phyloP scores from a whole-genome alignment of 2,329 filamentous ascomycete genomes.

The Xylariaceae sp. region DNA sequence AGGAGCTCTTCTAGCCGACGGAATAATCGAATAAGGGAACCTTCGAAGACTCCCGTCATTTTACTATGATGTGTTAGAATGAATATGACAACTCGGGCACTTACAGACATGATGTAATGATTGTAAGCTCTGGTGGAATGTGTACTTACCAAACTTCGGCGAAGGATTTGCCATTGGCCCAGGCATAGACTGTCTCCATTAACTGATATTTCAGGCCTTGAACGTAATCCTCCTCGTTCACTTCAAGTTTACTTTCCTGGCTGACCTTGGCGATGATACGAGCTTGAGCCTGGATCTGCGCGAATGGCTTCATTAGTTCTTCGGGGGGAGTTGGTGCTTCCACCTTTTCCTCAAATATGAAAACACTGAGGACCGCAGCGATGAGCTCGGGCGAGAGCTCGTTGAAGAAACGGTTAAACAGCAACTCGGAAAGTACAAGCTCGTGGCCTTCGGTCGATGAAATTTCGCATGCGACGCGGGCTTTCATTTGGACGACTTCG shows the following conservation, averaged over 20 bases:
- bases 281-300: constrained; percentile 82
- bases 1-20: constrained; percentile 89
- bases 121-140: not conserved
- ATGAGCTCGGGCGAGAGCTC: constrained; percentile 83
- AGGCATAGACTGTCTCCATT: constrained; percentile 92
- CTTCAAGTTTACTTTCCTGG: constrained; percentile 83
- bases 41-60: constrained; percentile 99
- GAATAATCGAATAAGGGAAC: constrained; percentile 92
- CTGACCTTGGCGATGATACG: constrained; percentile 87
- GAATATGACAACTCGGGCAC: not conserved
- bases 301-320: constrained; percentile 77
- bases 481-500: constrained; percentile 95
- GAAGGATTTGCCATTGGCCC: constrained; percentile 87
- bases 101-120: no score
- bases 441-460: constrained; percentile 88
- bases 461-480: constrained; percentile 95
- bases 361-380: constrained; percentile 81
- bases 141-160: constrained; percentile 82
- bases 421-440: constrained; percentile 81
- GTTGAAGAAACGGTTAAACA: constrained; percentile 98
- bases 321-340: constrained; percentile 73
- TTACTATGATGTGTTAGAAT: constrained; percentile 54
- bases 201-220: constrained; percentile 86
- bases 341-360: constrained; percentile 96
- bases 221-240: constrained; percentile 95